Conservation (phyloP, 169 alveolate species). For the Plasmodium gonderi region DNA sequence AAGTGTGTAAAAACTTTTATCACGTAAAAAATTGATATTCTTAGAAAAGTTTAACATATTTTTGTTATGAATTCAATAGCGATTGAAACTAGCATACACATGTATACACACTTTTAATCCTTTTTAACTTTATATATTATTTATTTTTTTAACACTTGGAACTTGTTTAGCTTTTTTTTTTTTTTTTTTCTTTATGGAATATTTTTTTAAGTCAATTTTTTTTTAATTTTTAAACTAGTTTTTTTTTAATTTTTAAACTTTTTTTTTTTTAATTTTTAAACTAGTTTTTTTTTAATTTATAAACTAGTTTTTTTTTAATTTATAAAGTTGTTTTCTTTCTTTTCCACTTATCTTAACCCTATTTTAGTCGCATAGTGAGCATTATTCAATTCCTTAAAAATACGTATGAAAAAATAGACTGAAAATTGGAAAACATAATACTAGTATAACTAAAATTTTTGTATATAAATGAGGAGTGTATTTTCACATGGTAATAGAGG, state of each 20-base stretch:
- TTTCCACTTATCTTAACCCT: background rate
- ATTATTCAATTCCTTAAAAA: background rate
- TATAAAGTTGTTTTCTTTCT: background rate
- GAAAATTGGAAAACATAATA: background rate
- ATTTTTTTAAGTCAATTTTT: no score
- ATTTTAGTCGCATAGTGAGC: background rate
- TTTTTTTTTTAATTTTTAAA: no score
- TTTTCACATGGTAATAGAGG: background rate
- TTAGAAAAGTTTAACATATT: background rate
- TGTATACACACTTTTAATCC: background rate
- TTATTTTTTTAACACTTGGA: background rate
- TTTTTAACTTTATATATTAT: background rate
- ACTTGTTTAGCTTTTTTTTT: background rate
- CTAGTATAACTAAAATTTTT: background rate
- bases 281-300: no score
- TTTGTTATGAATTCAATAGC: background rate
- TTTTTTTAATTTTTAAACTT: no score
- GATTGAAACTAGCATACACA: background rate
- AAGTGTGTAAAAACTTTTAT: background rate
- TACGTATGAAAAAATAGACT: background rate
- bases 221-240: no score
- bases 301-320: no score
- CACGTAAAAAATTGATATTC: conserved; percentile 29
- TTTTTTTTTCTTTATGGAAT: background rate
- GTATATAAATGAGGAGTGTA: background rate